Evolutionary conservation across 163 green algal genomes (phyloP), one percentile per base, ranked within the genome.

Genomic region (Prototheca wickerhamii): DNA sequence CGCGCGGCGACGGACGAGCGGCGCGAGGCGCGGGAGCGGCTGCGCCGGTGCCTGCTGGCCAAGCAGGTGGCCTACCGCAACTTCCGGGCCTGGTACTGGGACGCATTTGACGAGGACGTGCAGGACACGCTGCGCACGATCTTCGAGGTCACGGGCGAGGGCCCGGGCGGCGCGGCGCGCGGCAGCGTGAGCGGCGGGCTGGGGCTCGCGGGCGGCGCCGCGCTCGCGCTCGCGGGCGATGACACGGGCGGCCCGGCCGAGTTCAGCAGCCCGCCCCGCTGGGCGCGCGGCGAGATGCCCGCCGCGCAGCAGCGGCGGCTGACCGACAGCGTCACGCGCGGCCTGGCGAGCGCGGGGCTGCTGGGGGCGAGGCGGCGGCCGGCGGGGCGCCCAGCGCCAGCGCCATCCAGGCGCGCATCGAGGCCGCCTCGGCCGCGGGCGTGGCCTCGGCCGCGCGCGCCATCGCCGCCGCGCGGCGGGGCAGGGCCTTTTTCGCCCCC

Each of bases 51-150:
- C 65, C 74, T 87, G 32, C 72, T 73, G 25, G 74, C 69, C 63
- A 83, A 87, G 68, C 74, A 72, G 37, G 71, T 86, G 33, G 75
- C 76, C 35, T 87, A 85, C 60, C 51, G 59, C 37, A 65, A 77
- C 29, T 87, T 85, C 73, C 75, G 77, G 53, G 64, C 80, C 31
- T 87, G 76, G 74, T 87, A 87, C 71, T 87, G 81, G 81, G 74
- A 87, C 43, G 70, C 58, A 21, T 85, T 87, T 63, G 81, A 87
- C 60, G 70, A 84, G 25, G 76, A 87, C 46, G 63, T 72, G 50
- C 70, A 78, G 69, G 65, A 65, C 32, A 79, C 71, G 4, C 75
- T 82, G 31, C 67, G 71, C 44, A 54, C 56, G 7, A 73, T 79
- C 66, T 70, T 79, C 54, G 63, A 76, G 42, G 28, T 76, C 31